These are phyloP conservation scores for Colletotrichum higginsianum DNA, from an alignment of 2,329 filamentous ascomycete species.

Conservation along the genomic window DNA sequence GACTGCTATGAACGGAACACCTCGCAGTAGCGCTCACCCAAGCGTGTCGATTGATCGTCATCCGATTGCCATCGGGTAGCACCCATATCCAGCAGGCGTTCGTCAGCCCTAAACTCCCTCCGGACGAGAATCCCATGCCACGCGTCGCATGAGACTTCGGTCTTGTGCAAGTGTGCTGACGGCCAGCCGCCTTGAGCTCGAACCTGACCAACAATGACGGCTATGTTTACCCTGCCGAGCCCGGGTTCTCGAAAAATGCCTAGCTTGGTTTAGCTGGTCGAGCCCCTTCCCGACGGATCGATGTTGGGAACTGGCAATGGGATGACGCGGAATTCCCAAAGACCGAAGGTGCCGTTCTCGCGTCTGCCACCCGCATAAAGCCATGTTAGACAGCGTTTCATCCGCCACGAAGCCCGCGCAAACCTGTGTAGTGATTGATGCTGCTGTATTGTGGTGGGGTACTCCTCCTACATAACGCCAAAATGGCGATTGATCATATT, in stretches of 20 bases:
- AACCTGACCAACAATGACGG: neutral
- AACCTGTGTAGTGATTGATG: constrained; percentile 17
- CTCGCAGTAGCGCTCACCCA: constrained; percentile 11
- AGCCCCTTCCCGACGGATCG: neutral
- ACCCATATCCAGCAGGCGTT: constrained; percentile 13
- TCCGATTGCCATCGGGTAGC: constrained; percentile 26
- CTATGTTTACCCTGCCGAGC: neutral
- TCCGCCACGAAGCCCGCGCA: constrained; percentile 28
- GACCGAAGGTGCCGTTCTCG: constrained; percentile 3
- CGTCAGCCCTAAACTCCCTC: constrained; percentile 37
- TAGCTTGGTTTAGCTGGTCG: constrained; percentile 3
- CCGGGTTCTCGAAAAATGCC: neutral
- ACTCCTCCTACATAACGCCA: neutral
- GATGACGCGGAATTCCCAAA: neutral
- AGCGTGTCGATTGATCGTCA: constrained; percentile 32
- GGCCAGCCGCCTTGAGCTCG: neutral
- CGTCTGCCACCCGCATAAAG: constrained; percentile 1
- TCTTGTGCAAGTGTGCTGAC: neutral
- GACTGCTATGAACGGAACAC: constrained; percentile 15
- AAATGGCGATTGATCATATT: constrained; percentile 11
- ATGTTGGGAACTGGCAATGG: neutral
- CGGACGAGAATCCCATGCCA: constrained; percentile 24
- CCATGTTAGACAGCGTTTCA: constrained; percentile 13
- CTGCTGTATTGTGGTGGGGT: constrained; percentile 9
- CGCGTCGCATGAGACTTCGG: neutral